Base-by-base conservation (phyloP, 1,139 yeast genomes). In the Kurtzmaniella quercitrusa region DNA sequence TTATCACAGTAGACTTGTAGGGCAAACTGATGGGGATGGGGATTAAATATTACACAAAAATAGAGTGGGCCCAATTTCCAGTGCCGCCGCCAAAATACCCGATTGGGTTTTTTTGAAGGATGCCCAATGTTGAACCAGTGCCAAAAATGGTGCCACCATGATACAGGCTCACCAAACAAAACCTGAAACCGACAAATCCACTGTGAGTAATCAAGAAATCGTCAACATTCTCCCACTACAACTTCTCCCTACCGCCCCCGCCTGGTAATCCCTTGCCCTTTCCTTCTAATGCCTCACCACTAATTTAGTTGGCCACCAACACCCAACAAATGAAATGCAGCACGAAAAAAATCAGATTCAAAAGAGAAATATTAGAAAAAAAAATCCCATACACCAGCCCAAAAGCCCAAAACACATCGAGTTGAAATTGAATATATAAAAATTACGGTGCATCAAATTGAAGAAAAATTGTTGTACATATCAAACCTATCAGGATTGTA, bases 341-440 rank as follows among this genome's bases (percentile, higher is more conserved):
- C 19, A 27, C 39, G 25, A 39, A 36, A 43, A 29, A 25, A 25
- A 31, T 14, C 18, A 31, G 18, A 12, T 31, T 31, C 18, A 31
- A 31, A 31, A 31, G 18, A 31, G 36, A 31, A 31, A 31, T 31
- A 31, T 14, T 31, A 14, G 36, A 39, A 34, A 39, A 21, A 33
- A 29, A 27, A 23, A 39, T 4, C 23, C n/a, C 21, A 39, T 15
- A 34, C 38, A 38, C 15, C 29, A 38, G 33, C 46, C 46, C 46
- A 43, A 43, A 43, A 43, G 46, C 46, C 46, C 46, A 43, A 43
- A 43, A 43, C 38, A 36, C 36, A 31, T 14, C 16, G 18, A 14
- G 36, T 5, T 31, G 36, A 31, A 31, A 31, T 31, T 14, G 18
- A 31, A 14, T 31, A 31, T 31, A 31, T 31, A 31, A 14, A 29